Evolutionary conservation across 2,329 filamentous ascomycete species (phyloP).

Genomic region (Penicillium sp.): DNA sequence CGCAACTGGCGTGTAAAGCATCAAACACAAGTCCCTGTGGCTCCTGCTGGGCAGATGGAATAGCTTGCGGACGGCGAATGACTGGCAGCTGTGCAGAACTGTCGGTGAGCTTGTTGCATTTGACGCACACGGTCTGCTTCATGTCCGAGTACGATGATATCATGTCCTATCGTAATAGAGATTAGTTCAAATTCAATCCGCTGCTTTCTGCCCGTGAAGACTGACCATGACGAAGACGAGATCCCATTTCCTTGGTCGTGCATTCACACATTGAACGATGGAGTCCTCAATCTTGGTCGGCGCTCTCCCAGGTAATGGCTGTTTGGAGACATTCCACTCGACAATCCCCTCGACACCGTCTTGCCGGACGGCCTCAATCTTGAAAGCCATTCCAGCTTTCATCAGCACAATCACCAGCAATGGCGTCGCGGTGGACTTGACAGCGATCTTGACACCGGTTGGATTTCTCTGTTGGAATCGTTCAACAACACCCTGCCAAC

Average conservation of each 20-base stretch:
- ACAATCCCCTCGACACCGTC: conserved; percentile 14
- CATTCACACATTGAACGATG: conserved; percentile 32
- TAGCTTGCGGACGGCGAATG: conserved; percentile 26
- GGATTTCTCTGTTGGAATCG: conserved; percentile 23
- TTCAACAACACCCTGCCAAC: conserved; percentile 31
- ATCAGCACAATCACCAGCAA: conserved; percentile 26
- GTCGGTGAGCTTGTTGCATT: conserved; percentile 36
- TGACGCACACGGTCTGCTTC: conserved; percentile 34
- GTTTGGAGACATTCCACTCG: conserved; percentile 33
- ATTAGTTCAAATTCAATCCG: conserved; percentile 4
- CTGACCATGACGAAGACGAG: conserved; percentile 36
- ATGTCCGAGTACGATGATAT: conserved; percentile 38
- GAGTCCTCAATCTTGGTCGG: conserved; percentile 30
- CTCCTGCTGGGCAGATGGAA: conserved; percentile 14
- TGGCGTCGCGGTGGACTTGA: conserved; percentile 18
- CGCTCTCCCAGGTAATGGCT: conserved; percentile 19
- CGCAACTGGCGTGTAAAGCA: conserved; percentile 30
- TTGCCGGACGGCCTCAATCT: conserved; percentile 22
- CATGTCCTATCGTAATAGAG: conserved; percentile 31
- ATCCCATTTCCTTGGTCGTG: conserved; percentile 34
- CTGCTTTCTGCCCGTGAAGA: background rate
- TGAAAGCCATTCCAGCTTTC: conserved; percentile 32
- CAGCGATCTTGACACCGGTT: conserved; percentile 25
- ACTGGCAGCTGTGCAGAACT: conserved; percentile 35
- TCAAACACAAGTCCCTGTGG: conserved; percentile 25